Evolutionary conservation across 306 rosid species (phyloP).

Genomic region (Prunus fruticosa): DNA sequence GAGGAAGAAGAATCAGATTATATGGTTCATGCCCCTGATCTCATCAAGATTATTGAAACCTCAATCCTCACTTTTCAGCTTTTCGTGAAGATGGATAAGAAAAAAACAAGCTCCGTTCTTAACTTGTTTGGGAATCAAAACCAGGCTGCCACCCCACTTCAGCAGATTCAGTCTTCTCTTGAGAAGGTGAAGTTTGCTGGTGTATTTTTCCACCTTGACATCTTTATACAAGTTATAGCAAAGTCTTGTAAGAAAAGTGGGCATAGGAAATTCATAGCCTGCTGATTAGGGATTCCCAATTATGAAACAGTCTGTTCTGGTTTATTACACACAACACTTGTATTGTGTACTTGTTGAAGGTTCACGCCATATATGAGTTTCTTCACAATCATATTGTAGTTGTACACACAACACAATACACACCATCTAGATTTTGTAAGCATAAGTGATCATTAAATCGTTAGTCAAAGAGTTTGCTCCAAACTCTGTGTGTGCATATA

Average conservation of each 20-base stretch:
- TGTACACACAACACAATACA: not conserved
- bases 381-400: not conserved
- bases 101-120: constrained; percentile 47
- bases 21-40: constrained; percentile 68
- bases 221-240: not conserved
- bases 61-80: constrained; percentile 74
- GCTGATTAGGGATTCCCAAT: not conserved
- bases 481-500: not conserved
- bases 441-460: not conserved
- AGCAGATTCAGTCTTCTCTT: constrained; percentile 68
- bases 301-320: not conserved
- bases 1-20: constrained; percentile 55
- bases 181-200: constrained; percentile 61
- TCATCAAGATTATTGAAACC: constrained; percentile 61
- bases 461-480: not conserved
- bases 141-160: constrained; percentile 67
- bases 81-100: constrained; percentile 83
- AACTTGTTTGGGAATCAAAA: constrained; percentile 66
- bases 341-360: not conserved
- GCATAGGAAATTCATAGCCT: not conserved
- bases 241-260: not conserved
- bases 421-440: not conserved
- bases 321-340: not conserved
- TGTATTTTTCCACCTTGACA: not conserved
- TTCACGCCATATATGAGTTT: not conserved